Evolutionary conservation across 2,329 filamentous ascomycete genomes (phyloP).

Genomic region (Cordyceps cateniannulata): DNA sequence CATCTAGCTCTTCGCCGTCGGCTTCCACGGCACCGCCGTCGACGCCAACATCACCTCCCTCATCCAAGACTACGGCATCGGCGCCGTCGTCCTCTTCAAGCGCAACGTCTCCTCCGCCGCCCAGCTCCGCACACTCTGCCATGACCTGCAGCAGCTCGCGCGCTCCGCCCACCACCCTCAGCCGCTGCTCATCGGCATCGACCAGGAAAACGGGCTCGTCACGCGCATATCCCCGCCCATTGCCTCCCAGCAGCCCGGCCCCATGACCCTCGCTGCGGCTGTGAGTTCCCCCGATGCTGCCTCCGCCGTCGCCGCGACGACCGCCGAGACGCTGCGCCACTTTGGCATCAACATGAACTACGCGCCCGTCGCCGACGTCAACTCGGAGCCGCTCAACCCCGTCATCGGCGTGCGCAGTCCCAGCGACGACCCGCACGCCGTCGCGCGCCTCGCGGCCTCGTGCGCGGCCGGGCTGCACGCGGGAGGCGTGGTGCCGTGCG

Average conservation of each 20-base stretch:
- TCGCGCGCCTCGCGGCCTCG: slow-evolving; percentile 17
- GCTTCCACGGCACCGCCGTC: slow-evolving; percentile 20
- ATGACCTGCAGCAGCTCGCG: slow-evolving; percentile 19
- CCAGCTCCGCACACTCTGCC: slow-evolving; percentile 19
- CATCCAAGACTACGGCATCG: slow-evolving; percentile 21
- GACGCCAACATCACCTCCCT: slow-evolving; percentile 19
- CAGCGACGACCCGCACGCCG: slow-evolving; percentile 18
- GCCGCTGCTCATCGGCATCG: slow-evolving; percentile 22
- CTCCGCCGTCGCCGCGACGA: slow-evolving; percentile 17
- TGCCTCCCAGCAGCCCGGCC: slow-evolving; percentile 20
- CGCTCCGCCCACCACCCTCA: slow-evolving; percentile 20
- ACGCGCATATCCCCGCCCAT: slow-evolving; percentile 21
- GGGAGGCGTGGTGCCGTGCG: slow-evolving; percentile 18
- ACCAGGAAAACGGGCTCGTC: slow-evolving; percentile 23
- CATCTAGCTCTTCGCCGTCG: slow-evolving; percentile 21
- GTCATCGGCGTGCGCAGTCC: slow-evolving; percentile 23
- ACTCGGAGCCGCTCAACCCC: slow-evolving; percentile 22
- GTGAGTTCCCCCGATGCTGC: slow-evolving; percentile 15
- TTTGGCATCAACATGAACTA: slow-evolving; percentile 26
- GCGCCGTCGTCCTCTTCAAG: slow-evolving; percentile 22
- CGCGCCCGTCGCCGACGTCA: slow-evolving; percentile 21
- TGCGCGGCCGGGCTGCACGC: slow-evolving; percentile 19
- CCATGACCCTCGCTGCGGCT: slow-evolving; percentile 21
- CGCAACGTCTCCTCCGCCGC: slow-evolving; percentile 19
- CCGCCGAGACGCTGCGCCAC: slow-evolving; percentile 18